A percentile compares a stretch with the other conserved stretches of the same genome.
Evolutionary conservation across 1,284 basidiomycete species (phyloP).

Genomic region (Ganoderma meredithae): DNA sequence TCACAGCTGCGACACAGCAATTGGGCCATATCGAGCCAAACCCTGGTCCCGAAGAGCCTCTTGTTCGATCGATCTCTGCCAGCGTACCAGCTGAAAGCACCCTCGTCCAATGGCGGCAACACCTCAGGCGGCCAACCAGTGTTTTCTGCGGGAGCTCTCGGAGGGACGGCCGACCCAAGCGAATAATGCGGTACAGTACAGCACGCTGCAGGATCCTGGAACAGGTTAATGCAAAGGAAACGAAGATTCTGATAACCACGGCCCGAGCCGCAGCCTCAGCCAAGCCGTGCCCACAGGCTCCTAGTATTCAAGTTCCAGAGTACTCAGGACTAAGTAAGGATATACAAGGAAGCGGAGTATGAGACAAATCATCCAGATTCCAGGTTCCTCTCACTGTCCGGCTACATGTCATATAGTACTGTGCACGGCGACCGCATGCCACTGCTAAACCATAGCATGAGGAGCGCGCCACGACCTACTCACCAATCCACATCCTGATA

Average conservation of each 20-base stretch:
- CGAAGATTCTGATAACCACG: conserved; percentile 13
- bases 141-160: neutral
- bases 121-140: neutral
- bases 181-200: conserved; percentile 1
- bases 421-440: neutral
- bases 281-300: neutral
- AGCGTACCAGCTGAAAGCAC: neutral
- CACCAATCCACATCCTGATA: too few relatives aligned
- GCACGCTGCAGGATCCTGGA: neutral
- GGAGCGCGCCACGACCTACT: neutral
- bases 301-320: neutral
- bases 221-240: neutral
- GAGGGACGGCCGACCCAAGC: neutral
- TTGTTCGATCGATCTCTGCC: neutral
- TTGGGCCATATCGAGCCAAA: neutral
- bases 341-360: conserved; percentile 12
- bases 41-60: neutral
- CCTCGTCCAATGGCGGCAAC: neutral
- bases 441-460: neutral
- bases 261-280: neutral
- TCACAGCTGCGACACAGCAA: neutral
- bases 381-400: neutral
- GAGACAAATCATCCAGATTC: neutral
- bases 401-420: neutral
- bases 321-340: conserved; percentile 6